Conservation (phyloP, 306 rosid genomes). For the Pterocarpus macrocarpus region DNA sequence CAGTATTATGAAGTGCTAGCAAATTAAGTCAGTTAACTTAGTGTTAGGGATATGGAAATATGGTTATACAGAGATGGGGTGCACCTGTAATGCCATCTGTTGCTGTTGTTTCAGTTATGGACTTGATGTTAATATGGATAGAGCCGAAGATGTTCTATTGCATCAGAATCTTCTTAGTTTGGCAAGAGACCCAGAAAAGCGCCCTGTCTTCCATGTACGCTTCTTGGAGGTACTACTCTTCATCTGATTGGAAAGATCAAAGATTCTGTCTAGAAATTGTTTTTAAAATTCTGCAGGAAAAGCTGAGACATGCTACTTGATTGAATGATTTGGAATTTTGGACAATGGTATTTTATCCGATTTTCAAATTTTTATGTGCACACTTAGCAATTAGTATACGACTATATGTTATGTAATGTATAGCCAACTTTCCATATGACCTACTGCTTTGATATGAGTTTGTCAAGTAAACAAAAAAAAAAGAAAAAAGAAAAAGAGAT, state of each 20-base stretch:
- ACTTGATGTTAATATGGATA: slow-evolving; percentile 92
- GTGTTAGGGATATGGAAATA: slow-evolving; percentile 1
- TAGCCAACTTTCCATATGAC: neutral
- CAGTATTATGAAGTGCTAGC: slow-evolving; percentile 7
- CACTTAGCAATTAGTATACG: neutral
- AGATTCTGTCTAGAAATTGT: neutral
- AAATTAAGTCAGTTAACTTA: slow-evolving; percentile 16
- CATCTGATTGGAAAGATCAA: slow-evolving; percentile 20
- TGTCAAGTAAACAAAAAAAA: neutral
- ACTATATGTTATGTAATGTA: neutral
- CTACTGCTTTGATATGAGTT: neutral
- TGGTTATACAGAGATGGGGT: slow-evolving; percentile 26
- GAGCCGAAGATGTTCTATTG: slow-evolving; percentile 92
- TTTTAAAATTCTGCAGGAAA: neutral
- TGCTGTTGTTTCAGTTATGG: slow-evolving; percentile 77
- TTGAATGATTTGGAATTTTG: neutral
- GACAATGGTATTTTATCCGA: neutral
- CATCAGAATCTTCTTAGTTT: slow-evolving; percentile 85
- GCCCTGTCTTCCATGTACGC: slow-evolving; percentile 89
- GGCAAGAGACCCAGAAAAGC: slow-evolving; percentile 92
- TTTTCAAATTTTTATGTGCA: neutral
- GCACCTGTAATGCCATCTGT: slow-evolving; percentile 36
- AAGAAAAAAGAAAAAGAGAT: too few relatives aligned
- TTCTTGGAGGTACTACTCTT: slow-evolving; percentile 78
- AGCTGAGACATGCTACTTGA: slow-evolving; percentile 5